A percentile compares a stretch with the other conserved stretches of the same genome.
Evolutionary conservation across 331 rosid species (phyloP).

Genomic region (Rosa hybrid): DNA sequence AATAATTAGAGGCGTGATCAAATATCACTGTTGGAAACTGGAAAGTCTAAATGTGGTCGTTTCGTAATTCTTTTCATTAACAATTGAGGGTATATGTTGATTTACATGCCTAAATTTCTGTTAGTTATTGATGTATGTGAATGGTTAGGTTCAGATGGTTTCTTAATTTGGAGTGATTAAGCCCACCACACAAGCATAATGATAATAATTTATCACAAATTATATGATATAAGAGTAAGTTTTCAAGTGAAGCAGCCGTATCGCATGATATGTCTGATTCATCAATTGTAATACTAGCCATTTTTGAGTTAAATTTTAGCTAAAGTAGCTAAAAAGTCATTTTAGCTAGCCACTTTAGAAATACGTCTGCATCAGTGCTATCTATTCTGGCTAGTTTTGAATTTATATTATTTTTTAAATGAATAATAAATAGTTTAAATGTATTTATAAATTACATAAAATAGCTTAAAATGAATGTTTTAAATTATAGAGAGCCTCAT

Average conservation of each 20-base stretch:
- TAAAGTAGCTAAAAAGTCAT: too few relatives aligned
- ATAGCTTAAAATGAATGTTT: too few relatives aligned
- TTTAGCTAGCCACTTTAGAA: too few relatives aligned
- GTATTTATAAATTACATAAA: too few relatives aligned
- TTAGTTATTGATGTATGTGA: neutral
- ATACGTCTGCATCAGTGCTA: too few relatives aligned
- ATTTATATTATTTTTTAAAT: too few relatives aligned
- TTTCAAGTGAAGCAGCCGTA: too few relatives aligned
- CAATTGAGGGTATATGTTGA: neutral
- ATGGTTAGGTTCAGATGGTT: neutral
- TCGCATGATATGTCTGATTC: neutral
- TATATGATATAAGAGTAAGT: too few relatives aligned
- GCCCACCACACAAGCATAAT: neutral
- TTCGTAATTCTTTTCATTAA: neutral
- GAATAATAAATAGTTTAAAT: too few relatives aligned
- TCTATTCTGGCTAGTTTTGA: too few relatives aligned
- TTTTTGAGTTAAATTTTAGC: too few relatives aligned
- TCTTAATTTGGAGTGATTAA: neutral
- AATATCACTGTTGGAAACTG: neutral
- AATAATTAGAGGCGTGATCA: conserved; percentile 42
- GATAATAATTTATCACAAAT: neutral
- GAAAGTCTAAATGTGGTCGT: neutral
- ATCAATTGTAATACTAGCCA: neutral
- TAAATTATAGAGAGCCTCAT: too few relatives aligned
- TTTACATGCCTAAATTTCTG: neutral